These are phyloP conservation scores for Cercophora scortea DNA, from an alignment of 495 filamentous ascomycete genomes.

Conservation along the genomic window DNA sequence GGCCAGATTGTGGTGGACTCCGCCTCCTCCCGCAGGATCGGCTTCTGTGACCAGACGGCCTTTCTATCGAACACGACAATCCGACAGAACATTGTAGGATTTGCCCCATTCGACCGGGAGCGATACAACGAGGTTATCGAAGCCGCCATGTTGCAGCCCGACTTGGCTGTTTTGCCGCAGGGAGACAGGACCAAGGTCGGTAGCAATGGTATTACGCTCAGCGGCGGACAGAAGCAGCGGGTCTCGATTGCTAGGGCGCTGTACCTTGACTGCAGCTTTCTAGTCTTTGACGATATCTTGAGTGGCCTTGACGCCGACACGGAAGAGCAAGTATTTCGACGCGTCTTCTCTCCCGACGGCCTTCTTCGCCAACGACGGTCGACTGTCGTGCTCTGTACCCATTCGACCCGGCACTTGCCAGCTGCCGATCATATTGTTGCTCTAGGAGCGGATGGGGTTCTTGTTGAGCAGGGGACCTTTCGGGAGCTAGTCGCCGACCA, in stretches of 20 bases:
- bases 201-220: conserved; percentile 55
- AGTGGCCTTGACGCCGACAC: conserved; percentile 57
- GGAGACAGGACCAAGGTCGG: conserved; percentile 53
- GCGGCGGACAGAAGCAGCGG: conserved; percentile 61
- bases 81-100: conserved; percentile 26
- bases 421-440: conserved; percentile 44
- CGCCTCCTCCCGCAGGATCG: conserved; percentile 12
- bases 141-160: conserved; percentile 54
- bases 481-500: conserved; percentile 14
- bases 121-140: conserved; percentile 58
- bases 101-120: conserved; percentile 38
- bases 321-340: conserved; percentile 51
- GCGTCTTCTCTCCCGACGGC: conserved; percentile 32
- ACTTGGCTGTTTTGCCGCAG: conserved; percentile 32
- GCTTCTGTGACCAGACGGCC: conserved; percentile 36
- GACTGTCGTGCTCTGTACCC: conserved; percentile 20
- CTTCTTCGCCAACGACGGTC: conserved; percentile 16
- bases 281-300: conserved; percentile 43
- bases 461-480: conserved; percentile 21
- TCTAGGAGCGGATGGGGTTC: conserved; percentile 11
- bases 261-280: conserved; percentile 19
- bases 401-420: conserved; percentile 30
- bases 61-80: conserved; percentile 37
- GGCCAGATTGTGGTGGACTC: conserved; percentile 22
- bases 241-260: conserved; percentile 33